A percentile compares a stretch with the other conserved stretches of the same genome.
These are phyloP conservation scores for Saturnispora kantuleensis DNA, from an alignment of 805 yeast species.

Conservation along the genomic window DNA sequence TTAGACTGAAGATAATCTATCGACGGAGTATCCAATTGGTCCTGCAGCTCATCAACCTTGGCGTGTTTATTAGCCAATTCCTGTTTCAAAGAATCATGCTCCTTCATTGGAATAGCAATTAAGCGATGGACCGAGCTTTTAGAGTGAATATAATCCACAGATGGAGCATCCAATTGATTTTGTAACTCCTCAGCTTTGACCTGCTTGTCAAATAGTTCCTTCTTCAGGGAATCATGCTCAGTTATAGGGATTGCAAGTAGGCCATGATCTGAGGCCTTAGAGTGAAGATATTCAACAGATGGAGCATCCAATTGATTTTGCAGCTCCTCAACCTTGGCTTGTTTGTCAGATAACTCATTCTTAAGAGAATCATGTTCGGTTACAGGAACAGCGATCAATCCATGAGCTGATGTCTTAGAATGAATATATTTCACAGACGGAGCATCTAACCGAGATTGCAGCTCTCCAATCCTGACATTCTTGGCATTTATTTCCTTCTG, in stretches of 20 bases:
- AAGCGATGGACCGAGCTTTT: constrained; percentile 9
- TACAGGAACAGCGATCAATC: constrained; percentile 11
- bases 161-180: constrained; percentile 12
- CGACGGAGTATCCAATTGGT: no score
- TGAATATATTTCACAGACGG: constrained; percentile 11
- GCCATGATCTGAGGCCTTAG: neutral
- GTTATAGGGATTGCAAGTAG: neutral
- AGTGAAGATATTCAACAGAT: neutral
- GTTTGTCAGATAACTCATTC: neutral
- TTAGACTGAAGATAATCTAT: neutral
- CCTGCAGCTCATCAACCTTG: neutral
- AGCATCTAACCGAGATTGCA: neutral
- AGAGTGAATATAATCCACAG: constrained; percentile 13
- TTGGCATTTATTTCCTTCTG: no score
- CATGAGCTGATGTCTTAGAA: constrained; percentile 1
- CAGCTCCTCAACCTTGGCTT: neutral
- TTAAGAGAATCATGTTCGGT: constrained; percentile 21
- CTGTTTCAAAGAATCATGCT: constrained; percentile 5
- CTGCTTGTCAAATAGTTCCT: neutral
- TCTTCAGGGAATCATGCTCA: neutral
- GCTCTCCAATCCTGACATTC: neutral
- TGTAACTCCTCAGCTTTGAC: neutral
- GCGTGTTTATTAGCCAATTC: neutral
- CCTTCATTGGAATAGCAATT: constrained; percentile 10
- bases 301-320: constrained; percentile 1